phyloP scores from a whole-genome alignment of 2,329 filamentous ascomycete species.

The Paecilomyces sp. region DNA sequence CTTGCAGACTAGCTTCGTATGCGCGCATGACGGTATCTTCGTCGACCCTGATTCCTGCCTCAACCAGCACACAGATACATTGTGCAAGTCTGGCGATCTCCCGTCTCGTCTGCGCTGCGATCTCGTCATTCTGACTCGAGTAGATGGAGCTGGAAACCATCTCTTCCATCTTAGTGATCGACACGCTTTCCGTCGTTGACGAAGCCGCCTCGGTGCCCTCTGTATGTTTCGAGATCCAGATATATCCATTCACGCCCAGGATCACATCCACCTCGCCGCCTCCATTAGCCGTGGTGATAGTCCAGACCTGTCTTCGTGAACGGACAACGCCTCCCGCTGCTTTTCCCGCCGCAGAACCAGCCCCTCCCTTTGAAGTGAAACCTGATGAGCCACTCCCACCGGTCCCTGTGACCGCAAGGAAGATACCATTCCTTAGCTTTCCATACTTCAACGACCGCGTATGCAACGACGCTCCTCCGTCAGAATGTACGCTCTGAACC shows the following conservation, averaged over 20 bases:
- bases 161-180: conserved; percentile 83
- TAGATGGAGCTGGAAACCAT: conserved; percentile 79
- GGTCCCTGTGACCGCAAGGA: conserved; percentile 71
- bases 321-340: conserved; percentile 72
- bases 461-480: conserved; percentile 81
- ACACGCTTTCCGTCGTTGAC: conserved; percentile 45
- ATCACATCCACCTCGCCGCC: conserved; percentile 68
- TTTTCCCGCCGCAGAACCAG: conserved; percentile 55
- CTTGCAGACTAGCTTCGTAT: conserved; percentile 73
- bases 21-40: conserved; percentile 79
- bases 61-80: conserved; percentile 74
- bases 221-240: conserved; percentile 85
- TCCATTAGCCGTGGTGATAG: conserved; percentile 47
- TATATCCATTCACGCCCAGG: conserved; percentile 91
- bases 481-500: conserved; percentile 80
- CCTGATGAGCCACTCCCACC: conserved; percentile 57
- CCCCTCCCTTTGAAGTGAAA: conserved; percentile 23
- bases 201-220: conserved; percentile 42
- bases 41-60: conserved; percentile 76
- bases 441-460: conserved; percentile 89
- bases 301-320: conserved; percentile 80
- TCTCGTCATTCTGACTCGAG: conserved; percentile 87
- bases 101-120: conserved; percentile 66
- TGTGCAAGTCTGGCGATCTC: conserved; percentile 82
- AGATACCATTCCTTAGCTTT: conserved; percentile 88